These are phyloP conservation scores for Phytophthora agathidicida DNA, from an alignment of 352 stramenopile genomes.

Conservation along the genomic window DNA sequence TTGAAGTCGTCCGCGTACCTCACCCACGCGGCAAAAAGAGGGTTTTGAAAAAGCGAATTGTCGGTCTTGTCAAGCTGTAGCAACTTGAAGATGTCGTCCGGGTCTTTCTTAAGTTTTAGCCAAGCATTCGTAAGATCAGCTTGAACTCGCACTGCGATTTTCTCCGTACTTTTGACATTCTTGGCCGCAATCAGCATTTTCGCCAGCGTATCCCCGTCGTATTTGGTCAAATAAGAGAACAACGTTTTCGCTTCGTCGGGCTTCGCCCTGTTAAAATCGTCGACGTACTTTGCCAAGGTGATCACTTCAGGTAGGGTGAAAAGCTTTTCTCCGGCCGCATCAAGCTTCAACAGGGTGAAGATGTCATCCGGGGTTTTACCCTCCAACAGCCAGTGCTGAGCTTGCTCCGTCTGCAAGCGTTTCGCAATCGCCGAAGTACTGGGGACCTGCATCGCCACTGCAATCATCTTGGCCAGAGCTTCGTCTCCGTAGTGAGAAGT, in stretches of 20 bases:
- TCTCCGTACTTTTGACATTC: constrained; percentile 2
- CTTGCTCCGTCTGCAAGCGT: not conserved
- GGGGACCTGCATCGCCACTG: constrained; percentile 11
- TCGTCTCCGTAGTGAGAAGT: constrained; percentile 20
- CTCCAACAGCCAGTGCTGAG: not conserved
- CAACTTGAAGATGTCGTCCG: not conserved
- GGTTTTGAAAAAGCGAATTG: not conserved
- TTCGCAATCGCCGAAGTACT: not conserved
- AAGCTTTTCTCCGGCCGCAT: constrained; percentile 3
- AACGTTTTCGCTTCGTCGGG: not conserved
- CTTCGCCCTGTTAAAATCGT: constrained; percentile 11
- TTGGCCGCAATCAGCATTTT: constrained; percentile 9
- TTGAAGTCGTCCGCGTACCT: constrained; percentile 1
- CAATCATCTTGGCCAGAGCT: constrained; percentile 12
- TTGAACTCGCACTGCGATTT: constrained; percentile 4
- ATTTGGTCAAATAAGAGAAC: not conserved
- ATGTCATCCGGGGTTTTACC: constrained; percentile 1
- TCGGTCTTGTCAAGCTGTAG: not conserved
- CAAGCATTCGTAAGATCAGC: constrained; percentile 2
- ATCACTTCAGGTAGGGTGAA: constrained; percentile 6
- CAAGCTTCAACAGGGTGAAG: constrained; percentile 8
- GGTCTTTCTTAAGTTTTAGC: not conserved
- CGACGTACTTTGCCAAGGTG: constrained; percentile 6
- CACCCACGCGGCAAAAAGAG: not conserved
- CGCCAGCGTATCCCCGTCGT: not conserved